Evolutionary conservation across 805 yeast species (phyloP).

Genomic region (Aciculoconidium aculeatum): DNA sequence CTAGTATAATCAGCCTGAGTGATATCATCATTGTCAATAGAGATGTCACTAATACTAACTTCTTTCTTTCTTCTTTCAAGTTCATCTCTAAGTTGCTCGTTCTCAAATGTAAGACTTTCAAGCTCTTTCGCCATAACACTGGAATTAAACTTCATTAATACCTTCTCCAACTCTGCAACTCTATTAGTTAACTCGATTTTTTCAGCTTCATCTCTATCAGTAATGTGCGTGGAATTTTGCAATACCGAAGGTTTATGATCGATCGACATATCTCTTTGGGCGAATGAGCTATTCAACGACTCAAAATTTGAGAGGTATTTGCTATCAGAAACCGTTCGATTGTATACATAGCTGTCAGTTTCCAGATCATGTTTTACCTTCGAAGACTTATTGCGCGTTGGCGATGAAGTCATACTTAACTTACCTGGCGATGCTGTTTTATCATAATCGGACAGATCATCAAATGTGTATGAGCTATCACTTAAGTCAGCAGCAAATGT

Average conservation of each 20-base stretch:
- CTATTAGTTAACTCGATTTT: conserved; percentile 6
- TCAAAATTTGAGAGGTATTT: conserved; percentile 3
- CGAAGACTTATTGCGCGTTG: too few relatives aligned
- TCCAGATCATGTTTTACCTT: too few relatives aligned
- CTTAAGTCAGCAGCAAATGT: conserved; percentile 4
- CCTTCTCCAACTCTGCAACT: conserved; percentile 10
- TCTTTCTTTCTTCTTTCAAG: conserved; percentile 3
- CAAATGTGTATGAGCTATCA: conserved; percentile 29
- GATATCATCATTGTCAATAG: conserved; percentile 18
- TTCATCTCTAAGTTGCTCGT: conserved; percentile 8
- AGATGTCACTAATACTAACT: conserved; percentile 8
- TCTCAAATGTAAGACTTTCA: conserved; percentile 14
- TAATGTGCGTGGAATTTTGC: conserved; percentile 7
- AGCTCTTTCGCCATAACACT: conserved; percentile 7
- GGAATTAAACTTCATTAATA: conserved; percentile 10
- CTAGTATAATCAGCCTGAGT: conserved; percentile 13
- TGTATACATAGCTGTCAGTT: too few relatives aligned
- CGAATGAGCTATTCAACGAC: conserved; percentile 2
- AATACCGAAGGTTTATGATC: conserved; percentile 9
- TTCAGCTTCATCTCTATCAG: conserved; percentile 3
- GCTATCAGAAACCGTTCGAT: not conserved
- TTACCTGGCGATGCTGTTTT: conserved; percentile 3
- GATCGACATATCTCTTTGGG: conserved; percentile 4
- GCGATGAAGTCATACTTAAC: conserved; percentile 1
- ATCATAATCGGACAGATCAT: conserved; percentile 17